Base-by-base conservation (phyloP, 495 filamentous ascomycete species). In the Aspergillus diversus region DNA sequence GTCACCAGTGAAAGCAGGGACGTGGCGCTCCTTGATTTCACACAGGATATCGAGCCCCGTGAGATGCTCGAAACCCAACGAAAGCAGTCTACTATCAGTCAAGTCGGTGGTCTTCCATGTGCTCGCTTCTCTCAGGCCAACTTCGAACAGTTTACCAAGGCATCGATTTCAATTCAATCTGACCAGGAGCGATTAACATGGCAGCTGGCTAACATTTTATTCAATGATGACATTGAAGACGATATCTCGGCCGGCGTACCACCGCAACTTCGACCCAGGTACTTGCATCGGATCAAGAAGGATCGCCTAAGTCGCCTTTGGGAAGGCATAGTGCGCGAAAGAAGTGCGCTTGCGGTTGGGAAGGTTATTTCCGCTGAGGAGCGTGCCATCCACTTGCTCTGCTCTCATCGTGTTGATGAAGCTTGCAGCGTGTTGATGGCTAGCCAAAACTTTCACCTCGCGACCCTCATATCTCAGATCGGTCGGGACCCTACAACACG, bases 401-500 rank as follows among this genome's bases (percentile, higher is more conserved):
- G 91, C 31, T 87, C 87, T 46, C 86, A 94, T 73, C 85, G 89
- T 34, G 74, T 97, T 39, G 79, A 86, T 13, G 89, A 95, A 62
- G 95, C 95, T 13, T 97, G 94, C 74, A 87, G 84, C 42, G 80
- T 86, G 42, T 81, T 99, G 9, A 64, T 95, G 6, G 83, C 87
- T 15, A 89, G 85, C 42, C 83, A 86, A 33, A 84, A 97, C 70
- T 90, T 88, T 60, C 89, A 90, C 31, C 84, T 97, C 21, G 92
- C 96, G 1, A 94, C 88, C 16, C 78, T 98, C 47, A 80, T 97
- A 31, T 81, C 95, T 7, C 87, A 91, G 73, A 88, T 97, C 68
- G 90, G 89, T 17, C 85, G 85, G 15, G 88, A 90, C 73, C 75
- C 82, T 33, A 76, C 74, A 33, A 85, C 86, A 42, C 86, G 84